Percentiles rank a stretch among this genome's conserved stretches.
These are phyloP conservation scores for Fusarium incarnatum DNA, from an alignment of 2,329 filamentous ascomycete genomes.

Conservation along the genomic window DNA sequence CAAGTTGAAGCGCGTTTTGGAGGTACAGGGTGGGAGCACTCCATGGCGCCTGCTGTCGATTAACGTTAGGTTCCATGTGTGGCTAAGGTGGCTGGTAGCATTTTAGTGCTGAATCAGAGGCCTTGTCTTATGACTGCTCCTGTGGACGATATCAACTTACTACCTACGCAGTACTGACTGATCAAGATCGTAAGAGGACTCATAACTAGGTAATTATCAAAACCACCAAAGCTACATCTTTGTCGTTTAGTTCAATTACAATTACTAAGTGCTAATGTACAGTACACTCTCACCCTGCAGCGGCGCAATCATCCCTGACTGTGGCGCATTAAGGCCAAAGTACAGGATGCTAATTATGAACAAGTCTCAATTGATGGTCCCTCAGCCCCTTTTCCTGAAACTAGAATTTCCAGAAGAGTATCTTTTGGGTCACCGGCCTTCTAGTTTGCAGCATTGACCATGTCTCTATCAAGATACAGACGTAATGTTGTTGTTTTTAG, in stretches of 20 bases:
- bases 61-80: neutral
- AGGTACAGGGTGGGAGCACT: neutral
- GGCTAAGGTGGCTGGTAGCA: slow-evolving; percentile 18
- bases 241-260: neutral
- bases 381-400: slow-evolving; percentile 6
- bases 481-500: slow-evolving; percentile 36
- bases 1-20: slow-evolving; percentile 17
- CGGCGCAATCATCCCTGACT: slow-evolving; percentile 10
- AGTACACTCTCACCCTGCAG: slow-evolving; percentile 2
- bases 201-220: neutral
- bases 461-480: slow-evolving; percentile 27
- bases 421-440: slow-evolving; percentile 5
- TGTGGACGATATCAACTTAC: neutral
- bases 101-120: neutral
- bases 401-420: slow-evolving; percentile 34
- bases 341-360: neutral
- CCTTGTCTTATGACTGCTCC: neutral
- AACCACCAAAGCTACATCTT: neutral
- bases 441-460: slow-evolving; percentile 35
- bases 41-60: neutral
- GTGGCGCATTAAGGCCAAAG: slow-evolving; percentile 26
- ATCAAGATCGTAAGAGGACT: neutral
- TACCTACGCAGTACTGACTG: neutral
- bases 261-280: neutral
- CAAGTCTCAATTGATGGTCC: neutral